Percentiles rank a stretch among this genome's conserved stretches.
Evolutionary conservation across 345 rosid species (phyloP).

Genomic region (Euphorbia peplus): DNA sequence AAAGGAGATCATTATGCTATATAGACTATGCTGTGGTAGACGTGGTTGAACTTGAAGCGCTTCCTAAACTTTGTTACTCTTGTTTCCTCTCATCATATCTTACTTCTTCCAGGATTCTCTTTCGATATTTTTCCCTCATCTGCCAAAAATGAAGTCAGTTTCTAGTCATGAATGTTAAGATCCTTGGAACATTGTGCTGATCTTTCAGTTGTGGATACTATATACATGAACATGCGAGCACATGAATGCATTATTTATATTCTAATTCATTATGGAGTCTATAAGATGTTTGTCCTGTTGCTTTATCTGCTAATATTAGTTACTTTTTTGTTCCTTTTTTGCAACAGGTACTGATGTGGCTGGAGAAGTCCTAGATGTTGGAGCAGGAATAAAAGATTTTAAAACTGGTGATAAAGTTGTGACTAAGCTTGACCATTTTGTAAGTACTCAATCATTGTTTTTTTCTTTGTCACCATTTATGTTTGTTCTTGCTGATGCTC

Average conservation of each 20-base stretch:
- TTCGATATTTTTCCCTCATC: background rate
- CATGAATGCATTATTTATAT: background rate
- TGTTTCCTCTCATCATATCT: background rate
- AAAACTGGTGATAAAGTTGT: conserved; percentile 20
- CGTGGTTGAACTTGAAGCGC: background rate
- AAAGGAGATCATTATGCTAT: no score
- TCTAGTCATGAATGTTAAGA: background rate
- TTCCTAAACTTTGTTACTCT: background rate
- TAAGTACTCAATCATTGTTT: conserved; percentile 6
- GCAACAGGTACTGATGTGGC: conserved; percentile 21
- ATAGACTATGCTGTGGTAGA: no score
- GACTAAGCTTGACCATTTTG: background rate
- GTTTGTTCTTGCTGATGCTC: background rate
- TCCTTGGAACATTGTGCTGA: background rate
- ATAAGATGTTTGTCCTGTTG: background rate
- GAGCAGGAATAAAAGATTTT: conserved; percentile 12
- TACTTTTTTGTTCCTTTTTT: background rate
- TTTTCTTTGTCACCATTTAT: background rate
- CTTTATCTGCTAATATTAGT: background rate
- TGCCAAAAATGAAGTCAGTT: background rate
- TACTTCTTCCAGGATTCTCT: background rate
- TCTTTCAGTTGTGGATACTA: background rate
- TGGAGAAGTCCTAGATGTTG: conserved; percentile 23
- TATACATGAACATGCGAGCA: background rate
- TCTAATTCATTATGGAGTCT: background rate